A percentile compares a stretch with the other conserved stretches of the same genome.
Evolutionary conservation across 176 grass and related monocot genomes (phyloP).

Genomic region (Lolium perenne): DNA sequence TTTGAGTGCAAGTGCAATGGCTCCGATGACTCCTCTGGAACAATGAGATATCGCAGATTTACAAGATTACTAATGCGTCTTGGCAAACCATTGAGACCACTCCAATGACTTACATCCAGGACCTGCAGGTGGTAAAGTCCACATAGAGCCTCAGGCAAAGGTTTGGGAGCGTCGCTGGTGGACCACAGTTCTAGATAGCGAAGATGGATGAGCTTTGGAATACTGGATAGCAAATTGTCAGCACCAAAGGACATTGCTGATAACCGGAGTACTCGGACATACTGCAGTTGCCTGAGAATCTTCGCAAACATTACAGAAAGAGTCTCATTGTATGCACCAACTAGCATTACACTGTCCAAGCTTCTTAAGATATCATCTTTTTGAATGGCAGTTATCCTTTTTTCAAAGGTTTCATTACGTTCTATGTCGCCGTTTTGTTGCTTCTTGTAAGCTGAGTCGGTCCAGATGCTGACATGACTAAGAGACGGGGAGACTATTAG

Average conservation of each 20-base stretch:
- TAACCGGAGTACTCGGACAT: constrained; percentile 36
- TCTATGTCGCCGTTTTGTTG: background rate
- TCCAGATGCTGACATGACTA: constrained; percentile 33
- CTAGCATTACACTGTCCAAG: constrained; percentile 29
- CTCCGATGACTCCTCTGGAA: background rate
- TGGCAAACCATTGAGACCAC: constrained; percentile 35
- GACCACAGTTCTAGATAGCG: constrained; percentile 52
- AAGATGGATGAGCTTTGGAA: constrained; percentile 52
- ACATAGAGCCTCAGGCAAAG: constrained; percentile 46
- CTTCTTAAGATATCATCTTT: background rate
- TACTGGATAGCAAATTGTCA: constrained; percentile 12
- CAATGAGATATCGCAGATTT: constrained; percentile 34
- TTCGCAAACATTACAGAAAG: background rate
- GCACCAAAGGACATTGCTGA: constrained; percentile 11
- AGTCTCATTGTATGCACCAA: constrained; percentile 30
- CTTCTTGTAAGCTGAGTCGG: background rate
- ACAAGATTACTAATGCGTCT: constrained; percentile 33
- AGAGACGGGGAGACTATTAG: background rate
- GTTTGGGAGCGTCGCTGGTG: background rate
- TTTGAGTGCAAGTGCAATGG: constrained; percentile 27
- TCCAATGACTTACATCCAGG: constrained; percentile 22
- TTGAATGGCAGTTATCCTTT: background rate
- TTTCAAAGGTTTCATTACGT: constrained; percentile 31
- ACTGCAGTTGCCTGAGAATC: background rate
- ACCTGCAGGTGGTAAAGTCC: constrained; percentile 48